Evolutionary conservation across 23 red algal genomes (phyloP).

Genomic region (Gracilaria vermiculophylla): DNA sequence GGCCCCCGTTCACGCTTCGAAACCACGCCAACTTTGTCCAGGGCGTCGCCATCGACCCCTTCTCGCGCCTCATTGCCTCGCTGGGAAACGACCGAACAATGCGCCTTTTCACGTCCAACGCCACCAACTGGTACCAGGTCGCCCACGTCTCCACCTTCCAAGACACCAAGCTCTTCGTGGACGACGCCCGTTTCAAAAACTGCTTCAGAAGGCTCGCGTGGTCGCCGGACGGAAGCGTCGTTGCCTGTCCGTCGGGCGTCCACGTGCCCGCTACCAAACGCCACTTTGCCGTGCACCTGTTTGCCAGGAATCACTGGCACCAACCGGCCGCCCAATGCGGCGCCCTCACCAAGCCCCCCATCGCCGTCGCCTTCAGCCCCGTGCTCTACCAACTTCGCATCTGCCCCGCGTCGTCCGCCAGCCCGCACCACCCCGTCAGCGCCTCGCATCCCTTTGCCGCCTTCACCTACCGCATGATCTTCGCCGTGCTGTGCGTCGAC

Average conservation of each 20-base stretch:
- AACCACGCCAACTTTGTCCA: slow-evolving; percentile 84
- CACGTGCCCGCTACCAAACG: slow-evolving; percentile 18
- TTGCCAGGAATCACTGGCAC: slow-evolving; percentile 75
- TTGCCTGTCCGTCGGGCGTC: slow-evolving; percentile 83
- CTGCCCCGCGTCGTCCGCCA: neutral
- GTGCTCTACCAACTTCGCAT: slow-evolving; percentile 46
- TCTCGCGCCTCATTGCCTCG: slow-evolving; percentile 71
- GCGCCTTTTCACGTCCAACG: slow-evolving; percentile 58
- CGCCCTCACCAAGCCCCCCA: slow-evolving; percentile 54
- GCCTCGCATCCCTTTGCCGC: neutral
- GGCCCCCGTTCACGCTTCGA: slow-evolving; percentile 34
- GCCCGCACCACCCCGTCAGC: neutral
- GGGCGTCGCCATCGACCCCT: slow-evolving; percentile 80
- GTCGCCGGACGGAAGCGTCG: slow-evolving; percentile 82
- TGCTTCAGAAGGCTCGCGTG: slow-evolving; percentile 86
- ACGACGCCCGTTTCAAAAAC: slow-evolving; percentile 65
- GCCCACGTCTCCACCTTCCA: slow-evolving; percentile 1
- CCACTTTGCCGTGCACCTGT: slow-evolving; percentile 75
- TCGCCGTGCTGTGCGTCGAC: slow-evolving; percentile 72
- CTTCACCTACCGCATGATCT: slow-evolving; percentile 75
- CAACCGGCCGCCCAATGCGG: slow-evolving; percentile 63
- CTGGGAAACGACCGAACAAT: slow-evolving; percentile 74
- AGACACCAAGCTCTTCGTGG: slow-evolving; percentile 61
- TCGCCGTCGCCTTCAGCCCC: slow-evolving; percentile 72
- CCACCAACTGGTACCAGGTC: slow-evolving; percentile 45